phyloP scores from a whole-genome alignment of 2,329 filamentous ascomycete genomes.

The Aspergillus neoniger region DNA sequence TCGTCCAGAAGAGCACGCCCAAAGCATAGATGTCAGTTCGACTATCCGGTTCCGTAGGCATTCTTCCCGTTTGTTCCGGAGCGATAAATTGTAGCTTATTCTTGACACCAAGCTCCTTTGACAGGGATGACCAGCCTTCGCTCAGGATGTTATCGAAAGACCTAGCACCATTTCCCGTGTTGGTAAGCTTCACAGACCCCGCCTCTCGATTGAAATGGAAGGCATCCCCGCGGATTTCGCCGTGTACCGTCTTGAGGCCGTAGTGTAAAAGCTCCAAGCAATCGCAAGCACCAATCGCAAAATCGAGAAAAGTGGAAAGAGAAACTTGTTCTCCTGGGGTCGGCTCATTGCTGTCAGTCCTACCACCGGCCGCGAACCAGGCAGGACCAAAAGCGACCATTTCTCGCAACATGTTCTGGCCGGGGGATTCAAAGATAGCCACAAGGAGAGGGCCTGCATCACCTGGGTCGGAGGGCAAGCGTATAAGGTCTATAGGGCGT shows the following conservation, averaged over 20 bases:
- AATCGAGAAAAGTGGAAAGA: constrained; percentile 78
- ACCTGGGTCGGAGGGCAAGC: constrained; percentile 66
- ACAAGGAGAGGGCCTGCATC: constrained; percentile 74
- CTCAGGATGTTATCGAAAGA: constrained; percentile 91
- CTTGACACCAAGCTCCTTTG: constrained; percentile 80
- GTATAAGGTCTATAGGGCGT: constrained; percentile 75
- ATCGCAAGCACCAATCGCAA: constrained; percentile 83
- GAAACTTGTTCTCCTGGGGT: constrained; percentile 63
- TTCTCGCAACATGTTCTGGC: constrained; percentile 69
- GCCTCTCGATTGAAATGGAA: constrained; percentile 80
- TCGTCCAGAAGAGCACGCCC: constrained; percentile 84
- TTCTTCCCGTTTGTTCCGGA: constrained; percentile 89
- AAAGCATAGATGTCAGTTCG: constrained; percentile 93
- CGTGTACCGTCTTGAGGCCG: constrained; percentile 80
- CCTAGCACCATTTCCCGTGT: constrained; percentile 81
- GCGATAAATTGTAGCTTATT: constrained; percentile 90
- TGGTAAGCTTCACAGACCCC: constrained; percentile 73
- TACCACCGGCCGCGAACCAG: constrained; percentile 62
- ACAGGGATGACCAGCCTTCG: constrained; percentile 81
- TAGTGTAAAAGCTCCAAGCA: constrained; percentile 91
- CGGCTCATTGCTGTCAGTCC: constrained; percentile 48
- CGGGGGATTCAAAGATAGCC: constrained; percentile 77
- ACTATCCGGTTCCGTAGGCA: constrained; percentile 88
- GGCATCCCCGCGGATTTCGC: constrained; percentile 85
- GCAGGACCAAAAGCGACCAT: constrained; percentile 77